phyloP scores from a whole-genome alignment of 208 protist genomes.

The Wallacemonas rigidus region DNA sequence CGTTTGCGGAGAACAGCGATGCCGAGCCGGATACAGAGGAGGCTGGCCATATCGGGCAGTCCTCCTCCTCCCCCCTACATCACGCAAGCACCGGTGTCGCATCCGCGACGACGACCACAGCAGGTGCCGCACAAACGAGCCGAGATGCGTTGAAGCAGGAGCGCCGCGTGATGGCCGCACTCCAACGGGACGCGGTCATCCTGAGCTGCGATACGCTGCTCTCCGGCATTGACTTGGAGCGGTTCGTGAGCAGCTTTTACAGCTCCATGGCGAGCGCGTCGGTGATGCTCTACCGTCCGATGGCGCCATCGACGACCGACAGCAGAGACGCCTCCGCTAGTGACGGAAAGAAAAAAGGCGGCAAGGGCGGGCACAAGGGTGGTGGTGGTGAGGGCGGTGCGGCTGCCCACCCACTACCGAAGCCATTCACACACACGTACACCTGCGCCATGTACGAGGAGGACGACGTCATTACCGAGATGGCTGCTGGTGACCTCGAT shows the following conservation, averaged over 20 bases:
- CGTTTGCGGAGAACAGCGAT: slow-evolving; percentile 16
- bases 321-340: slow-evolving; percentile 12
- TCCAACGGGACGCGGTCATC: slow-evolving; percentile 69
- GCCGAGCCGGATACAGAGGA: slow-evolving; percentile 2
- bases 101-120: not conserved
- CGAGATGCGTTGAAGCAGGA: slow-evolving; percentile 40
- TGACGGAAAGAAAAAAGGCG: slow-evolving; percentile 3
- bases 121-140: not conserved
- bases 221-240: slow-evolving; percentile 67
- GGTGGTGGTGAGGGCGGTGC: slow-evolving; percentile 13
- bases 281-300: slow-evolving; percentile 67
- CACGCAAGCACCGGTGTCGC: not conserved
- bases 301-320: slow-evolving; percentile 16
- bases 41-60: not conserved
- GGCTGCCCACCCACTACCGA: slow-evolving; percentile 9
- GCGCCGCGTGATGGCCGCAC: slow-evolving; percentile 35
- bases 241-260: slow-evolving; percentile 80
- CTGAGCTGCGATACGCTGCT: slow-evolving; percentile 84
- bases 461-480: slow-evolving; percentile 26
- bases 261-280: slow-evolving; percentile 65
- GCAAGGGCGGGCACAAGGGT: slow-evolving; percentile 18
- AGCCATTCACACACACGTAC: slow-evolving; percentile 53
- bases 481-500: slow-evolving; percentile 14
- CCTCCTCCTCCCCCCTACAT: not conserved
- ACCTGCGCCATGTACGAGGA: slow-evolving; percentile 74